phyloP scores from a whole-genome alignment of 164 flowering plant species.

The Aristolochia fimbriata region DNA sequence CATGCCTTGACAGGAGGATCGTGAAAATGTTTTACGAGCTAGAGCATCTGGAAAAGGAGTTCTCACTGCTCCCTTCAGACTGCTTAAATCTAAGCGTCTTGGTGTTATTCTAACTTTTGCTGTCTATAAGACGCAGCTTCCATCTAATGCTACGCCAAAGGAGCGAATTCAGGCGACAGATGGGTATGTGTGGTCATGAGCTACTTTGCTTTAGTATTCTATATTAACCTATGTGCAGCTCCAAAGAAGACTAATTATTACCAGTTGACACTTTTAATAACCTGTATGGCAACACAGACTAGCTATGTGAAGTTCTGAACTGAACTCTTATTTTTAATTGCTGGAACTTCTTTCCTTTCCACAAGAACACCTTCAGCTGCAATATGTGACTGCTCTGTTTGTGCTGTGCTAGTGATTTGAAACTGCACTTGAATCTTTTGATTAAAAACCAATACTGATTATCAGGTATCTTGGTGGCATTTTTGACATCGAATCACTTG shows the following conservation, averaged over 20 bases:
- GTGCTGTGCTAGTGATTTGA: neutral
- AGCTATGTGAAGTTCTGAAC: no score
- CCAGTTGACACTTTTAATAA: no score
- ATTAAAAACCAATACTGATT: neutral
- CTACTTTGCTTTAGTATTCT: neutral
- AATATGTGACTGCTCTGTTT: no score
- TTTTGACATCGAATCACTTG: constrained; percentile 82
- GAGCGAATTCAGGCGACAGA: constrained; percentile 68
- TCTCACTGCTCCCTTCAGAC: constrained; percentile 80
- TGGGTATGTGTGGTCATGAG: constrained; percentile 41
- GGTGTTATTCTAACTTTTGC: constrained; percentile 94
- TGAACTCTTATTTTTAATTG: no score
- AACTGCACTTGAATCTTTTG: no score
- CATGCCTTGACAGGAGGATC: constrained; percentile 65
- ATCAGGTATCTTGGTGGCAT: constrained; percentile 89
- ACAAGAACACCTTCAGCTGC: no score
- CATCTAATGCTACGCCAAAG: constrained; percentile 69
- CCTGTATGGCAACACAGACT: no score
- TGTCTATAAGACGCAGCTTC: constrained; percentile 69
- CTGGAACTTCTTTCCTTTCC: no score
- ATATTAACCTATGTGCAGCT: no score
- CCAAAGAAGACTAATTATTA: no score
- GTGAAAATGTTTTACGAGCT: constrained; percentile 81
- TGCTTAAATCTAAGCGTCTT: constrained; percentile 72
- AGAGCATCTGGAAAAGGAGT: constrained; percentile 90